A percentile compares a stretch with the other conserved stretches of the same genome.
Evolutionary conservation across 192 early-diverging fungal genomes (phyloP).

Genomic region (Gryganskiella cystojenkinii): DNA sequence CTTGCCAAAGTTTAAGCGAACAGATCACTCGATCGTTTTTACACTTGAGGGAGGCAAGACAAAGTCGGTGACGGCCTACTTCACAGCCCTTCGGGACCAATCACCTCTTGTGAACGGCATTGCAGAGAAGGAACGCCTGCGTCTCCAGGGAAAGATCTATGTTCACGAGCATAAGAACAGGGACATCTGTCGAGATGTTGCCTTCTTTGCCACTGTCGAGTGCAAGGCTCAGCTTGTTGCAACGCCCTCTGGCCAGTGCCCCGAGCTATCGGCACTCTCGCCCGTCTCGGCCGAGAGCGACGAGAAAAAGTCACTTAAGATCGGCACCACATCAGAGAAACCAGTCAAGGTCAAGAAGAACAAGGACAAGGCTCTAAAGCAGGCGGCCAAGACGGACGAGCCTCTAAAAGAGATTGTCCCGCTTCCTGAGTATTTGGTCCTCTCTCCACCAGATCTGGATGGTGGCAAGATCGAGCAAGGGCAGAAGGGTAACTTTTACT

Average conservation of each 20-base stretch:
- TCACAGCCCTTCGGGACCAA: slow-evolving; percentile 57
- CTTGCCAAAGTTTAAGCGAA: slow-evolving; percentile 63
- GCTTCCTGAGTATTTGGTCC: slow-evolving; percentile 32
- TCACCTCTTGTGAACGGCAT: background rate
- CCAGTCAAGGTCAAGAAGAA: too few relatives aligned
- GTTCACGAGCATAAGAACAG: slow-evolving; percentile 88
- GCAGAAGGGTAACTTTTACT: slow-evolving; percentile 61
- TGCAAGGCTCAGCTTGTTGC: background rate
- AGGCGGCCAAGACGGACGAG: background rate
- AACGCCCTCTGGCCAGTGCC: background rate
- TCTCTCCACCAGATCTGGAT: slow-evolving; percentile 61
- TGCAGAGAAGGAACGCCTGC: slow-evolving; percentile 30
- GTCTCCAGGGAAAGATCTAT: slow-evolving; percentile 66
- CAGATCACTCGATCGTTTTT: slow-evolving; percentile 71
- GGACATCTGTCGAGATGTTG: slow-evolving; percentile 76
- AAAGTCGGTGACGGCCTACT: slow-evolving; percentile 71
- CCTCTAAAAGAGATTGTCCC: background rate
- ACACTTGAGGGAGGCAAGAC: slow-evolving; percentile 73
- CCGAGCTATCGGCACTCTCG: background rate
- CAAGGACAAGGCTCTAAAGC: background rate
- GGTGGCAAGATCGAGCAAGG: slow-evolving; percentile 62
- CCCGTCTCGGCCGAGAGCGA: background rate
- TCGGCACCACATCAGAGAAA: background rate
- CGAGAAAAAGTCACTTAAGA: background rate
- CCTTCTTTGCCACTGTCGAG: slow-evolving; percentile 68